Conservation (phyloP, 2,329 filamentous ascomycete genomes). For the Gremmenia infestans region DNA sequence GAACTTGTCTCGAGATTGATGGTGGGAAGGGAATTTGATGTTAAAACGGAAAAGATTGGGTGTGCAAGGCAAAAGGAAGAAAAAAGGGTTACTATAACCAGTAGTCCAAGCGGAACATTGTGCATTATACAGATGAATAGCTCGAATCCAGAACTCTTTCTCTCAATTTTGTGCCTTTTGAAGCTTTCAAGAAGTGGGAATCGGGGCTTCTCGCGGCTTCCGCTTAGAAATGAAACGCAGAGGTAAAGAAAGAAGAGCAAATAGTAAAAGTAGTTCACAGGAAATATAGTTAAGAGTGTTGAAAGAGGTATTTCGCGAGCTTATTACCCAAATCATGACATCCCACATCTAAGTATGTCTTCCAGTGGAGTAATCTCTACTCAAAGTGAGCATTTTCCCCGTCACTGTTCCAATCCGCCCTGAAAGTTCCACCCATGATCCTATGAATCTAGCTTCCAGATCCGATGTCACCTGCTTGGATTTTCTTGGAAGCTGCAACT, state of each 20-base stretch:
- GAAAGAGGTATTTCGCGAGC: too few relatives aligned
- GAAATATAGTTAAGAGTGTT: background rate
- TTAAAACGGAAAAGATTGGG: background rate
- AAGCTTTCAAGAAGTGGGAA: too few relatives aligned
- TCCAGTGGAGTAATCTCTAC: background rate
- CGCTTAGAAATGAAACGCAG: too few relatives aligned
- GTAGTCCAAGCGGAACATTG: background rate
- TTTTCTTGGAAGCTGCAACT: background rate
- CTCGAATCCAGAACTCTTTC: too few relatives aligned
- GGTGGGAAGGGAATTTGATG: slow-evolving; percentile 40
- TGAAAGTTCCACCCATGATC: background rate
- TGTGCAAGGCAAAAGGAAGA: background rate
- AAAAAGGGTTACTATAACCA: background rate
- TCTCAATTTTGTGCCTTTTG: too few relatives aligned
- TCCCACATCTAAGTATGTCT: background rate
- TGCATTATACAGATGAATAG: too few relatives aligned
- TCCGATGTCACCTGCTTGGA: background rate
- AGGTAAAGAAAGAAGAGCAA: too few relatives aligned
- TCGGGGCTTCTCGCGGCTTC: too few relatives aligned
- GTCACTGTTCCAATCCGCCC: background rate
- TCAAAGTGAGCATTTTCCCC: background rate
- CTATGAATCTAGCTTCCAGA: background rate
- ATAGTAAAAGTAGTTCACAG: too few relatives aligned
- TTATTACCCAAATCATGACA: too few relatives aligned
- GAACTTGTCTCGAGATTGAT: slow-evolving; percentile 64